Conservation (phyloP, 148 eudicot species). For the Chenopodium berlandieri region DNA sequence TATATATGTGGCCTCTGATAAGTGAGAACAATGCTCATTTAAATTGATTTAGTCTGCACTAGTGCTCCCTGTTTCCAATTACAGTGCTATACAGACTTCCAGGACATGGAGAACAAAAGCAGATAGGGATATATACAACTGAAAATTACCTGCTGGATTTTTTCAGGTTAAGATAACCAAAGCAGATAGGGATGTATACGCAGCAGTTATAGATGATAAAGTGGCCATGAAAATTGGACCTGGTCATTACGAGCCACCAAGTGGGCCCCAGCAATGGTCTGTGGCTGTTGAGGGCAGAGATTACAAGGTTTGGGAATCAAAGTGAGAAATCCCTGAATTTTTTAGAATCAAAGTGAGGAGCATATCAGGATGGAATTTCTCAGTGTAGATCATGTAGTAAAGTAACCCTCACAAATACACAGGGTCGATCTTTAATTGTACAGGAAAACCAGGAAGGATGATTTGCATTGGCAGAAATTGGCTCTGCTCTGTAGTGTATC, state of each 20-base stretch:
- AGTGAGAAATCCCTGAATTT: conserved; percentile 18
- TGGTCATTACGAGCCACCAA: conserved; percentile 75
- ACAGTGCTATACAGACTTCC: no score
- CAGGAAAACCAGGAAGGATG: neutral
- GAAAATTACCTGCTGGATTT: neutral
- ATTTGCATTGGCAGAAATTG: neutral
- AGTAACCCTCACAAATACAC: neutral
- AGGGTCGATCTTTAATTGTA: neutral
- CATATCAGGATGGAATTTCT: neutral
- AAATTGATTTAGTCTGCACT: neutral
- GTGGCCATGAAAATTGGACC: conserved; percentile 96
- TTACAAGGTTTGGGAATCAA: conserved; percentile 92
- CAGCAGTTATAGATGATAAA: conserved; percentile 76
- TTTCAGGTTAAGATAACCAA: conserved; percentile 67
- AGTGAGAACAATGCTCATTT: neutral
- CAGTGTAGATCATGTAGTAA: conserved; percentile 14
- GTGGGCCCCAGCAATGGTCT: conserved; percentile 56
- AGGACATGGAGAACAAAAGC: no score
- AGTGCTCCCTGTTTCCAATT: neutral
- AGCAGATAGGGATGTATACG: conserved; percentile 91
- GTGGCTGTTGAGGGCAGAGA: conserved; percentile 66
- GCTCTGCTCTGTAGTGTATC: neutral
- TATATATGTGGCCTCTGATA: neutral
- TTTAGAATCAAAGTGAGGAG: conserved; percentile 1
- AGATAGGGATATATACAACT: neutral